Evolutionary conservation across 352 stramenopile species (phyloP), one percentile per base, ranked within the genome.

Genomic region (Saprolegnia parasitica): DNA sequence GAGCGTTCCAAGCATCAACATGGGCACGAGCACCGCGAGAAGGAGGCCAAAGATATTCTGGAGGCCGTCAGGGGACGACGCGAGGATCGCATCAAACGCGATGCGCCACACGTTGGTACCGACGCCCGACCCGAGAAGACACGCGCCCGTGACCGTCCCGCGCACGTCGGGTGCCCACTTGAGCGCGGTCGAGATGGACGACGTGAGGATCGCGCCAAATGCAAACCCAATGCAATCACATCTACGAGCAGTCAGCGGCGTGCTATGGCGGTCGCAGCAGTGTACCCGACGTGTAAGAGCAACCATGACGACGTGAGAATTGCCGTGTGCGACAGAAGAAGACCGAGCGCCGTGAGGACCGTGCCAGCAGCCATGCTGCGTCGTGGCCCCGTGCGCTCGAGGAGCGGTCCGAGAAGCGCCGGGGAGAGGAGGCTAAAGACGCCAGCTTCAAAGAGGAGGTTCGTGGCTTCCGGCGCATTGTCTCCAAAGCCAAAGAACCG

Each of bases 161-260:
- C 62, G 40, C 0, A 68, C 13, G 21, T 68, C 62, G 29, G 62
- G 62, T 0, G 21, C 65, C 62, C 62, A 68, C n/a, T 68, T 68
- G 15, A 47, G 62, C 32, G 47, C 40, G 2, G 62, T 68, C 24
- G 62, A 58, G 23, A 68, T 58, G 29, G 62, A 39, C 32, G 47
- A n/a, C 6, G 63, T 61, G 16, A 61, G 6, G 9, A 58, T 55
- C 1, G 47, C 20, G n/a, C 62, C 62, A 55, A 56, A 68, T 16
- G 6, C 45, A 8, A 26, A 4, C 24, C 21, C 62, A 61, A 61
- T 4, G 23, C 29, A n/a, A 1, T 21, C 21, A 29, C 0, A 50
- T 26, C 62, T 68, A 68, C 29, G 0, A 61, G 42, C 42, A 56
- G 9, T 16, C 52, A 20, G 16, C 16, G 52, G 10, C 13, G 4